Evolutionary conservation across 768 basidiomycete species (phyloP), one percentile per base, ranked within the genome.

Genomic region (Leccinum subtestaceum): DNA sequence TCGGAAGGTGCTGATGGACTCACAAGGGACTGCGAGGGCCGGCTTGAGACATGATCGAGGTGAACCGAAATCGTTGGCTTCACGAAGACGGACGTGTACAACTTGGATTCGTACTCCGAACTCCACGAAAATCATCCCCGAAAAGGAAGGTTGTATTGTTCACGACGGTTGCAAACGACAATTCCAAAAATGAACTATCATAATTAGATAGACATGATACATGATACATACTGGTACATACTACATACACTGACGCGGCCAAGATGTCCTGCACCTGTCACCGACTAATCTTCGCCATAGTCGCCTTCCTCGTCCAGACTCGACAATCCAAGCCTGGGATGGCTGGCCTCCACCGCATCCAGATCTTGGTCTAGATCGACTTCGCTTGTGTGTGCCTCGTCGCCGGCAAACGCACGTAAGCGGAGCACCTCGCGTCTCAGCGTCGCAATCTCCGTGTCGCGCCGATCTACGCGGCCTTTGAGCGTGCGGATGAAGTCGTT

Each of bases 401-500:
- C 70, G 5, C 69, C 68, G 9, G 60, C 63, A 40, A 76, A 72
- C 29, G 65, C 60, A 49, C 87, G 78, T 69, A 95, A 72, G 58
- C 85, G 76, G 63, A 70, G 68, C 27, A 96, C 80, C 72, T 94
- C 93, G 62, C 68, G 71, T 62, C 92, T 78, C 68, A 96, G 69
- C 67, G 65, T 76, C 58, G 70, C 77, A 64, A 96, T 89, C 75
- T 94, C 93, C 49, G 80, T 81, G 67, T 97, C 93, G 62, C 95
- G 75, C 67, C 90, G 80, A 55, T 91, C 88, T 52, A 95, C 82
- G 31, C 90, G 83, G 17, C 77, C 86, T 60, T 89, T 89, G 66
- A 97, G 80, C 61, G 83, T 76, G 63, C 87, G 80, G 61, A 98
- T 88, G 69, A 81, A 95, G 70, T 94, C 90, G 72, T 98, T 98